Base-by-base conservation (phyloP, 345 rosid species). In the Melaleuca alternifolia region DNA sequence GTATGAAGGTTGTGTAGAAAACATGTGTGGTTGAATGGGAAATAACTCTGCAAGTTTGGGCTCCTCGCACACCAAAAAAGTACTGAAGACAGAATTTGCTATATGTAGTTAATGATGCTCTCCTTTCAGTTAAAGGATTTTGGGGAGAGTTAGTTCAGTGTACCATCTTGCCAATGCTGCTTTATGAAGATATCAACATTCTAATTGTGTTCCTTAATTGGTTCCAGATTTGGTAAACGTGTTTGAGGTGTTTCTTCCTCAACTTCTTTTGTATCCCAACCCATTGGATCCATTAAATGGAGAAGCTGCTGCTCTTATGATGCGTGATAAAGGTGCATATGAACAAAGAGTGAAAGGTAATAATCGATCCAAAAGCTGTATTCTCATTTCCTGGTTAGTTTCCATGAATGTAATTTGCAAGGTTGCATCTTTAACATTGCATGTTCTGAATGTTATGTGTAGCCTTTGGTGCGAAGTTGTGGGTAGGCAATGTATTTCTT, bases 171-270 rank as follows among this genome's bases (percentile, higher is more conserved):
- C 52, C 81, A 85, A 84, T 61, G 82, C 83, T 51, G 77, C 50
- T 52, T 59, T 46, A 59, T 16, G 62, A 16, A 86, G 77, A 59
- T 44, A 37, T 83, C 86, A 26, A 76, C 54, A 85, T 62, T n/a
- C 87, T 59, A 18, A 37, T 84, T 82, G 54, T 51, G 75, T 6
- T 37, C 28, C 51, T 81, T 50, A 21, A 48, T 44, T 62, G 76
- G 54, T 93, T 89, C 50, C 95, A 96, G 99, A 98, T 92, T 89
- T 98, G 91, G 98, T 98, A 52, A 98, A 98, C 87, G 99, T 98
- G 83, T 98, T 98, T 85, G 99, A 98, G 91, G 95, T 94, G 84
- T 98, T 98, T 87, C 98, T 98, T 88, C 99, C 99, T 81, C 99
- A 98, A 90, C 98, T 98, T 87, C 99, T 98, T 86, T 86, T 98